Evolutionary conservation across 345 rosid genomes (phyloP), one percentile per base, ranked within the genome.

Genomic region (Isatis tinctoria): DNA sequence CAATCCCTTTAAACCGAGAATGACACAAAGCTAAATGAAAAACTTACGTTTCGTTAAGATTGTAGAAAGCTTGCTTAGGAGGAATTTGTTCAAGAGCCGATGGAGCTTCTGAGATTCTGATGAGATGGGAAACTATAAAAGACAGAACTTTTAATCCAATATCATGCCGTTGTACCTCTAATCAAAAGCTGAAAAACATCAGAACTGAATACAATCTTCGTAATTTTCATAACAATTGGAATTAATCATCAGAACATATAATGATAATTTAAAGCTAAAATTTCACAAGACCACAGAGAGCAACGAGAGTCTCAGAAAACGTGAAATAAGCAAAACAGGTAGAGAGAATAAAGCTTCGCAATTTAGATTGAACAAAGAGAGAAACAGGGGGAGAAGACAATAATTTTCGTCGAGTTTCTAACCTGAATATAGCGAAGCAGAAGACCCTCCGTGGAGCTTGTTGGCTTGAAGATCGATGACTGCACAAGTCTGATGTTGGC

Each of bases 361-460:
- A 26, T 56, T 74, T 16, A 12, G 66, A 45, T 24, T 65, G 33
- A n/a, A 4, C 5, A 27, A 27, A 43, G 20, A 26, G 51, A 62
- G 16, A 65, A 17, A 18, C 28, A 30, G 28, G 36, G 48, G 20
- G 41, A 61, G 35, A 53, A 41, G 44, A 36, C 36, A 20, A 2
- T 20, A 18, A 40, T 0, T 35, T 22, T 22, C 0, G n/a, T 44
- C n/a, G 48, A 44, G 12, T 7, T 73, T 33, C 59, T 48, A 28
- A 74, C 73, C 73, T 66, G 79, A 52, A 67, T 58, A 67, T 41
- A 20, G 63, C 32, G 6, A 60, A 68, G 64, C 48, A 16, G 57
- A 53, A 67, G 56, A 35, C 20, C 5, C 40, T 10, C 48, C 10
- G 67, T 36, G 67, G 26, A 16, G 59, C 36, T 73, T 24, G 69